phyloP scores from a whole-genome alignment of 495 filamentous ascomycete species.

The Talaromyces liani region DNA sequence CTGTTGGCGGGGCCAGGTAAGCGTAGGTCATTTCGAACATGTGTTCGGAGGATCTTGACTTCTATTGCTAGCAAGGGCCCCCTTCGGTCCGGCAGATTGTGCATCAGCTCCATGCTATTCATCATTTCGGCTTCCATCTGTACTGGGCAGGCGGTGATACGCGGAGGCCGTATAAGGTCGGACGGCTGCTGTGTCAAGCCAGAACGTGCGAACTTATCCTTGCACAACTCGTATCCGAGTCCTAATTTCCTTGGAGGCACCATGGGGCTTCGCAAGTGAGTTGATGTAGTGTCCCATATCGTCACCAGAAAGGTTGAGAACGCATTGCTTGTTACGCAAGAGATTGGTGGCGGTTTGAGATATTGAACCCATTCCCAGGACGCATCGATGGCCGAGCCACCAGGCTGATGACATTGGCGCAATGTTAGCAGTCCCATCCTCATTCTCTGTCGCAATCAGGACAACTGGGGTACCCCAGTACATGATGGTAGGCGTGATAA shows the following conservation, averaged over 20 bases:
- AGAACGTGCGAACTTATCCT: slow-evolving; percentile 34
- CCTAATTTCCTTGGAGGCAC: slow-evolving; percentile 19
- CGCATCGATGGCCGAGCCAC: slow-evolving; percentile 38
- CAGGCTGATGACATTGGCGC: slow-evolving; percentile 38
- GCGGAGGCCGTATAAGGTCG: neutral
- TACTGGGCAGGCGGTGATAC: slow-evolving; percentile 1
- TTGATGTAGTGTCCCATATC: slow-evolving; percentile 30
- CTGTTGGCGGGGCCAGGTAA: neutral
- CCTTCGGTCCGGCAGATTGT: slow-evolving; percentile 16
- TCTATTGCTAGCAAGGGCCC: slow-evolving; percentile 21
- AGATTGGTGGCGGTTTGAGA: slow-evolving; percentile 37
- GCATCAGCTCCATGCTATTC: slow-evolving; percentile 21
- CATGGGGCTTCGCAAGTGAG: slow-evolving; percentile 21
- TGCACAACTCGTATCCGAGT: slow-evolving; percentile 25
- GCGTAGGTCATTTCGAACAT: slow-evolving; percentile 9
- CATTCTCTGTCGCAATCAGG: slow-evolving; percentile 34
- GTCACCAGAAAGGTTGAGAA: slow-evolving; percentile 35
- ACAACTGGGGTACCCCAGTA: slow-evolving; percentile 40
- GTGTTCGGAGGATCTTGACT: slow-evolving; percentile 22
- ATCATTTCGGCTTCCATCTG: slow-evolving; percentile 29
- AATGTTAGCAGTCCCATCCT: slow-evolving; percentile 34
- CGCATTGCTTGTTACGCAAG: slow-evolving; percentile 33
- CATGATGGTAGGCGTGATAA: slow-evolving; percentile 37
- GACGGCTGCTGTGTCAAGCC: slow-evolving; percentile 24
- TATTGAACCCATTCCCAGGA: slow-evolving; percentile 30